These are phyloP conservation scores for Hypomyces perniciosus DNA, from an alignment of 2,329 filamentous ascomycete species.

Conservation along the genomic window DNA sequence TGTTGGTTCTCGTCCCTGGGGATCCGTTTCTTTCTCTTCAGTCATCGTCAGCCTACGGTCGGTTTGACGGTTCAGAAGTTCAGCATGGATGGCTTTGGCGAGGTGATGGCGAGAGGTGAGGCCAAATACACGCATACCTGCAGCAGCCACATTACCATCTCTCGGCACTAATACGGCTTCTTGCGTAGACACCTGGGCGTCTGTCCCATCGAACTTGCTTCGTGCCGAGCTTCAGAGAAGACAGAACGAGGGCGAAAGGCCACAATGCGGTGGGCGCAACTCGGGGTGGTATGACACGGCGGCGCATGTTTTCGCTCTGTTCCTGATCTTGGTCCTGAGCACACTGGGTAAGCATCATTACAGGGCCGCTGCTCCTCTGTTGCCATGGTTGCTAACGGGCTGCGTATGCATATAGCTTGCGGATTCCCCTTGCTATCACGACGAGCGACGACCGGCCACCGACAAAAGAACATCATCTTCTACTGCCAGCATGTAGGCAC, in stretches of 20 bases:
- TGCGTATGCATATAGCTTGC: slow-evolving; percentile 41
- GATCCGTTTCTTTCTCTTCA: neutral
- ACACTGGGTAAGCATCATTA: slow-evolving; percentile 41
- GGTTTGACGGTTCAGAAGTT: neutral
- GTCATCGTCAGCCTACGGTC: neutral
- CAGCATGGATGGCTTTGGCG: slow-evolving; percentile 14
- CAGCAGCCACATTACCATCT: neutral
- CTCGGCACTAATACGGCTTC: neutral
- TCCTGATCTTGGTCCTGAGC: slow-evolving; percentile 59
- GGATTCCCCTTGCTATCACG: slow-evolving; percentile 61
- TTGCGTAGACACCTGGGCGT: slow-evolving; percentile 31
- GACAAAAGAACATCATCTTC: slow-evolving; percentile 57
- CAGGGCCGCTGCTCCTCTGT: too few species aligned
- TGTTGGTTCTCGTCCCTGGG: neutral
- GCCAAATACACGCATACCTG: neutral
- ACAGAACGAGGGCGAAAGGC: slow-evolving; percentile 36
- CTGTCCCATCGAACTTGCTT: slow-evolving; percentile 46
- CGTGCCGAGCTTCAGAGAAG: slow-evolving; percentile 48
- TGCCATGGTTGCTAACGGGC: neutral
- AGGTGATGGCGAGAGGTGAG: slow-evolving; percentile 14
- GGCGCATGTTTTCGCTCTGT: slow-evolving; percentile 60
- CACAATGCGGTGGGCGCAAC: slow-evolving; percentile 47
- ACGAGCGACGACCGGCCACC: slow-evolving; percentile 49
- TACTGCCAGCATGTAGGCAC: slow-evolving; percentile 72
- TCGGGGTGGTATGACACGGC: slow-evolving; percentile 58